Base-by-base conservation (phyloP, 2,329 filamentous ascomycete species). In the Xylaria hypoxylon region DNA sequence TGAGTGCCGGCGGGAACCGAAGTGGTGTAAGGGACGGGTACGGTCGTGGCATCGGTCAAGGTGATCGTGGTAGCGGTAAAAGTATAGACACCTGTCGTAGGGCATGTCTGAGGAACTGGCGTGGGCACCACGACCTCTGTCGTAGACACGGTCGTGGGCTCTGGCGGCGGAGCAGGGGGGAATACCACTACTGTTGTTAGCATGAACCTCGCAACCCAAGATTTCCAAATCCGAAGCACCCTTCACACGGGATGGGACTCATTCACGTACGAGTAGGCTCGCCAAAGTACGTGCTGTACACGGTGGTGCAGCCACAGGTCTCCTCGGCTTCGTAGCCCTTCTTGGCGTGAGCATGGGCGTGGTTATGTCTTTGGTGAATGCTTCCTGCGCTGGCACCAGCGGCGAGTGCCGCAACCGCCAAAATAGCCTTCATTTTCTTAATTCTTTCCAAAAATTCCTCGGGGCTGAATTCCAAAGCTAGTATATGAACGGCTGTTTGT, bases 41-140 rank as follows among this genome's bases (percentile, higher is more conserved):
- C 89, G 44, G 89, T 92, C 72, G 89, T 91, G 67, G 86, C 86
- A 78, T 88, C 83, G 69, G 84, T 89, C 71, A 94, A 81, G 68
- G 87, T 90, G 71, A 92, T 76, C 69, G 91, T 94, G 72, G 86
- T 91, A 66, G 90, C 90, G 72, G 89, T 89, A 84, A 92, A 88
- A 72, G 91, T 93, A 84, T 93, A 94, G 69, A 86, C 87, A 79
- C 91, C 91, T 35, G 91, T 87, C 51, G 88, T 89, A 60, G 87
- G 81, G 84, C 85, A 90, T 57, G 81, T 80, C 79, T 84, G 80
- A 57, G 82, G 77, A 71, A 84, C 77, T 22, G 85, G 84, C 24
- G 86, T 88, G 50, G 86, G 86, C 52, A 87, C 80, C 28, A 81
- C 78, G 57, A 81, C 79, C 64, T 84, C 79, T 67, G 81, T 79